Evolutionary conservation across 2,329 filamentous ascomycete genomes (phyloP).

Genomic region (Cladosporium phlei): DNA sequence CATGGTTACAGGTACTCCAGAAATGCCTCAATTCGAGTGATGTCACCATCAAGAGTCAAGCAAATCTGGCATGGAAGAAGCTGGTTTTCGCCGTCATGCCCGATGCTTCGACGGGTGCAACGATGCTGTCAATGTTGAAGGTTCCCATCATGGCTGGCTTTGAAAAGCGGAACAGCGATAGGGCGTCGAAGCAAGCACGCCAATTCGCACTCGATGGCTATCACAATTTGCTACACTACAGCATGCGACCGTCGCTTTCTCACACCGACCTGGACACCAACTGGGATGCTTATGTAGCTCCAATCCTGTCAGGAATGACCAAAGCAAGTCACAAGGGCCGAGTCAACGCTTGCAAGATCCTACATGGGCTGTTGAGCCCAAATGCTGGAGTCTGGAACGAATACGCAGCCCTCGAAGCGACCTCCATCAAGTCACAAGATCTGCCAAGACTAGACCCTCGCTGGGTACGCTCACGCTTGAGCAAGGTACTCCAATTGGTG

Average conservation of each 20-base stretch:
- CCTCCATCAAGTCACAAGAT: conserved; percentile 59
- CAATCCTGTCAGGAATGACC: conserved; percentile 58
- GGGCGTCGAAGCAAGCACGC: conserved; percentile 40
- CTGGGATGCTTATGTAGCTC: conserved; percentile 72
- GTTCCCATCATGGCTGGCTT: conserved; percentile 67
- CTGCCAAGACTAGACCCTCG: conserved; percentile 78
- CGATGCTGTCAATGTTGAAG: conserved; percentile 59
- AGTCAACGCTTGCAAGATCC: conserved; percentile 62
- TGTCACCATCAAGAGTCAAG: conserved; percentile 63
- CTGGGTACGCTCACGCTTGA: conserved; percentile 74
- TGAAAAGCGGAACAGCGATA: conserved; percentile 57
- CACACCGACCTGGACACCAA: conserved; percentile 64
- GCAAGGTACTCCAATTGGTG: conserved; percentile 59
- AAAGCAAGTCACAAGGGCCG: conserved; percentile 45
- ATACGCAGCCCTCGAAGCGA: conserved; percentile 57
- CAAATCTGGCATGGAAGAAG: conserved; percentile 80
- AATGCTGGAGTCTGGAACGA: conserved; percentile 64
- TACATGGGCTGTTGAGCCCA: conserved; percentile 66
- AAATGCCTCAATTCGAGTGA: conserved; percentile 79
- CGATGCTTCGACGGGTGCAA: conserved; percentile 52
- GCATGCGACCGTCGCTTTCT: conserved; percentile 66
- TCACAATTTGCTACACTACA: conserved; percentile 77
- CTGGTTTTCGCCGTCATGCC: conserved; percentile 70
- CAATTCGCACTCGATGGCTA: conserved; percentile 67
- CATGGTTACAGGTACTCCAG: conserved; percentile 75